phyloP scores from a whole-genome alignment of 805 yeast genomes.

The Lipomyces yamadae region DNA sequence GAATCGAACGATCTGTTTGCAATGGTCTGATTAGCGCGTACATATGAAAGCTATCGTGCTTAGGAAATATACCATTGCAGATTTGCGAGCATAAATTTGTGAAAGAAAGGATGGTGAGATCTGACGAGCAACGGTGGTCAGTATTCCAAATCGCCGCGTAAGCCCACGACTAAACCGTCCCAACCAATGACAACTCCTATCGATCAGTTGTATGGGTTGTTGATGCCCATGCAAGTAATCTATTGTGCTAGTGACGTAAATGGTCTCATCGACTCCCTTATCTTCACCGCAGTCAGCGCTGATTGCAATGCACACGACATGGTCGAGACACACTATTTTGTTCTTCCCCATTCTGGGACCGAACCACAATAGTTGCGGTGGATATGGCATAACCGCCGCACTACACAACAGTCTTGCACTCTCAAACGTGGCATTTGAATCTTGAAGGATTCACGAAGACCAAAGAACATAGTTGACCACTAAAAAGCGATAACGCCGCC shows the following conservation, averaged over 20 bases:
- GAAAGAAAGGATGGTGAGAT: neutral
- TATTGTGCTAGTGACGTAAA: neutral
- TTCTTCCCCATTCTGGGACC: slow-evolving; percentile 14
- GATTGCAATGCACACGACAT: too few species aligned
- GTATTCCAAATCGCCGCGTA: too few species aligned
- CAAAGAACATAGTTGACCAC: too few species aligned
- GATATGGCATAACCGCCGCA: neutral
- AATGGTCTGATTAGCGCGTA: neutral
- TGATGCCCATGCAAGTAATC: neutral
- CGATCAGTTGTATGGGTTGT: neutral
- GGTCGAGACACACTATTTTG: neutral
- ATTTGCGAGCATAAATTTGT: neutral
- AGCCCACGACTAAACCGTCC: neutral
- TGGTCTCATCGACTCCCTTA: neutral
- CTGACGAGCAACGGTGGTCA: neutral
- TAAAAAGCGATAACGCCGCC: neutral
- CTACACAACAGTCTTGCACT: neutral
- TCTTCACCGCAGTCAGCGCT: too few species aligned
- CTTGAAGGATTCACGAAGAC: neutral
- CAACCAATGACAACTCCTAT: neutral
- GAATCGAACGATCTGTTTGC: slow-evolving; percentile 69
- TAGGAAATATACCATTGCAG: neutral
- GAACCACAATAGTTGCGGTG: neutral
- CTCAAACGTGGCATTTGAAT: neutral
- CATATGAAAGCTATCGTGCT: neutral